phyloP scores from a whole-genome alignment of 345 rosid genomes.

The Ceriops tagal region DNA sequence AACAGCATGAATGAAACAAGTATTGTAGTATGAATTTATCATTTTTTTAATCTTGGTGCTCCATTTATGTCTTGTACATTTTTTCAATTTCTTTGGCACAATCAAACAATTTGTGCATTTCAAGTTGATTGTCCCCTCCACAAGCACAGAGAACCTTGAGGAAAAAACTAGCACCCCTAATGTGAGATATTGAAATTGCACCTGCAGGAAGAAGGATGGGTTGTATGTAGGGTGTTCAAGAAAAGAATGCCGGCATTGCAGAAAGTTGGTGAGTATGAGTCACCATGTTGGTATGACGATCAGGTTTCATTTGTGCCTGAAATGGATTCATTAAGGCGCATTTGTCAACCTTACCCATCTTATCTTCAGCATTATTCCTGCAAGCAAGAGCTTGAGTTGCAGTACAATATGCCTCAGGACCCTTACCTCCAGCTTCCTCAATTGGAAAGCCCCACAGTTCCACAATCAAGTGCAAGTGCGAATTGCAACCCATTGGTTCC shows the following conservation, averaged over 20 bases:
- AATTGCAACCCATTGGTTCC: constrained; percentile 47
- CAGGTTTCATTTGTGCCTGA: constrained; percentile 74
- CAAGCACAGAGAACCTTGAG: neutral
- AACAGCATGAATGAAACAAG: no score
- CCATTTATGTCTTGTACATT: neutral
- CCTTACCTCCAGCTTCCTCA: constrained; percentile 78
- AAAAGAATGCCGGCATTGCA: constrained; percentile 63
- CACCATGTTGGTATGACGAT: constrained; percentile 84
- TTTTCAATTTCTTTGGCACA: neutral
- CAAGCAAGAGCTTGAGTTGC: constrained; percentile 80
- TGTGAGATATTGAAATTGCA: constrained; percentile 4
- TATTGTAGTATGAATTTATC: no score
- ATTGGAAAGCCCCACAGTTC: constrained; percentile 70
- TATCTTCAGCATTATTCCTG: constrained; percentile 55
- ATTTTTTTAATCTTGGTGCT: no score
- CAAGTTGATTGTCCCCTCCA: neutral
- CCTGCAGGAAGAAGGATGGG: constrained; percentile 84
- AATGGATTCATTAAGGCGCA: constrained; percentile 51
- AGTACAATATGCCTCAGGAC: constrained; percentile 44
- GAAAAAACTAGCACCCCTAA: neutral
- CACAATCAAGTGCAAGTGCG: constrained; percentile 41
- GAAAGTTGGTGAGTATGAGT: constrained; percentile 47
- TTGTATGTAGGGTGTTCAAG: constrained; percentile 94
- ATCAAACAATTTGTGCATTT: no score
- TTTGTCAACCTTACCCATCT: constrained; percentile 45